phyloP scores from a whole-genome alignment of 106 monocot genomes.

The Acanthochlamys bracteata region DNA sequence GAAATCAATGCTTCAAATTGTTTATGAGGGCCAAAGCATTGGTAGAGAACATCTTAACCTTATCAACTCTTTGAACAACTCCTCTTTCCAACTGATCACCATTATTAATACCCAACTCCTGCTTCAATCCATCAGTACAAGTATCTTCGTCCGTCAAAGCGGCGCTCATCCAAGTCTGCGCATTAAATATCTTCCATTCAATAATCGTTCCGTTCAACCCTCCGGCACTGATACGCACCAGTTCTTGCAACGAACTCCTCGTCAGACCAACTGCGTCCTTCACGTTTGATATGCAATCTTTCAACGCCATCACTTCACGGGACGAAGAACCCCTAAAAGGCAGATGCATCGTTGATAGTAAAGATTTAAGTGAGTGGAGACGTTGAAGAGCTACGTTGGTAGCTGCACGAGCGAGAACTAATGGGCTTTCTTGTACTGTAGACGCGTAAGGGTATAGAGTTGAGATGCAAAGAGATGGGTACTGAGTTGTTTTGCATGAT shows the following conservation, averaged over 20 bases:
- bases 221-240: background rate
- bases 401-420: slow-evolving; percentile 13
- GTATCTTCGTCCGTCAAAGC: slow-evolving; percentile 26
- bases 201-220: background rate
- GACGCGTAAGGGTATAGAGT: slow-evolving; percentile 16
- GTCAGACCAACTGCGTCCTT: slow-evolving; percentile 11
- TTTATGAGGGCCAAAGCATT: slow-evolving; percentile 23
- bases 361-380: background rate
- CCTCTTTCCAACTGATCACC: background rate
- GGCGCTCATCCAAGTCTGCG: slow-evolving; percentile 33
- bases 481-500: slow-evolving; percentile 11
- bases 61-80: background rate
- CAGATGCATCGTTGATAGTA: too few species aligned
- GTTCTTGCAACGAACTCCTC: background rate
- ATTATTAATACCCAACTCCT: background rate
- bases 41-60: slow-evolving; percentile 14
- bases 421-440: background rate
- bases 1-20: background rate
- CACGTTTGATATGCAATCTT: slow-evolving; percentile 5
- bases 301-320: slow-evolving; percentile 3
- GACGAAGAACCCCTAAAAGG: background rate
- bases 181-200: background rate
- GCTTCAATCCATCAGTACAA: slow-evolving; percentile 17
- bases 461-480: slow-evolving; percentile 16
- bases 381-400: slow-evolving; percentile 10